Base-by-base conservation (phyloP, 1,284 basidiomycete genomes). In the Cryptococcus hybrid region DNA sequence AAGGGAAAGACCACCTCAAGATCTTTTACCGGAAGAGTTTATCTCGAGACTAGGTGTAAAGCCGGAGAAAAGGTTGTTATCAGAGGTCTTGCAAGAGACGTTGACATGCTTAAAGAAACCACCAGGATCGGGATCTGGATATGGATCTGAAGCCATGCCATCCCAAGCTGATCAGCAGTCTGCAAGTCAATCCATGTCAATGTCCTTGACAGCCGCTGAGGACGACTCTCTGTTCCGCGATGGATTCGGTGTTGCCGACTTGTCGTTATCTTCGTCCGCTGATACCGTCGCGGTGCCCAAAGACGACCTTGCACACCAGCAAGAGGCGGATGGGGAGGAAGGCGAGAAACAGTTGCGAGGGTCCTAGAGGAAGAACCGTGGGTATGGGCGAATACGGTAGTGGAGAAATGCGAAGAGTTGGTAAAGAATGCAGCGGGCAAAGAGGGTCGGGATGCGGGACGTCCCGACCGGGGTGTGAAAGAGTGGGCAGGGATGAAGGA, bases 301-400 rank as follows among this genome's bases (percentile, higher is more conserved):
- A 56, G 57, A 38, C 30, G 30, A 30, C 3, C 30, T 30, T 30
- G 30, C 30, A 30, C 30, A 30, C 30, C 30, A 44, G 24, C 43
- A 44, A 44, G 43, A 44, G 24, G 43, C 39, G 36, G 55, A 55
- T 30, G 7, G 30, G 18, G 15, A 34, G 7, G 5, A 45, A 7
- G 13, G 35, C 13, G 51, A 43, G 30, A 59, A 43, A 44, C 51
- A 37, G 15, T 35, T 34, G 30, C 30, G 30, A 53, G 68, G 43
- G 12, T 48, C 2, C 9, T 63, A 35, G 60, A 60, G 46, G 18
- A 58, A 24, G 68, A 70, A 47, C 66, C 67, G 7, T 64, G 61
- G 59, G 59, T 65, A 24, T 70, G 70, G 70, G 58, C 51, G 7
- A 67, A 65, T 48, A 58, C 57, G 3, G 48, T 70, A 4, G 52